These are phyloP conservation scores for Eimeria acervulina DNA, from an alignment of 169 alveolate species.

Conservation along the genomic window DNA sequence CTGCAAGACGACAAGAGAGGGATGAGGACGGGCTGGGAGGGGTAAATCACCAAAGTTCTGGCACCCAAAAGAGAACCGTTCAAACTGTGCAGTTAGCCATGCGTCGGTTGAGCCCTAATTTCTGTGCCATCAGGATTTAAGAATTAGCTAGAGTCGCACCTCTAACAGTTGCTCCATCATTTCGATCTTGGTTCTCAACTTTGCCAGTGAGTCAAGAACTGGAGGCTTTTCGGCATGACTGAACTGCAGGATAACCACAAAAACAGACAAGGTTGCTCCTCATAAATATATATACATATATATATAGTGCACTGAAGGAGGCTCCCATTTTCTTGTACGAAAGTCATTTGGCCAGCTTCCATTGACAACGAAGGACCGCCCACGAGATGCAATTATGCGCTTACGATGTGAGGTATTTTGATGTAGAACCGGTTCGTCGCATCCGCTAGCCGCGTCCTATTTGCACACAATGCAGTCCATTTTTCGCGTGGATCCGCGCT, in stretches of 20 bases:
- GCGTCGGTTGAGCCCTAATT: neutral
- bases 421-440: slow-evolving; percentile 84
- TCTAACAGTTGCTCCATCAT: slow-evolving; percentile 84
- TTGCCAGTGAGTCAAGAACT: slow-evolving; percentile 80
- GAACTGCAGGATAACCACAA: slow-evolving; percentile 56
- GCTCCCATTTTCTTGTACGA: neutral
- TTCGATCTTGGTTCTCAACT: slow-evolving; percentile 77
- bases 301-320: neutral
- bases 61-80: neutral
- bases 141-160: slow-evolving; percentile 27
- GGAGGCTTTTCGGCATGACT: slow-evolving; percentile 77
- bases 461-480: neutral
- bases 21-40: neutral
- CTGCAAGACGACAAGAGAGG: slow-evolving; percentile 48
- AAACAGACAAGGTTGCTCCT: neutral
- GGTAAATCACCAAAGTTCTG: neutral
- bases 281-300: too few species aligned
- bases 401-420: slow-evolving; percentile 83
- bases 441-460: slow-evolving; percentile 78
- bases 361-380: neutral
- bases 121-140: neutral
- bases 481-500: neutral
- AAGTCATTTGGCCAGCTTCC: neutral
- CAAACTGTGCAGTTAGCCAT: neutral
- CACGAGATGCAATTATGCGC: neutral